A percentile compares a stretch with the other conserved stretches of the same genome.
phyloP scores from a whole-genome alignment of 805 yeast species.

The Ogataea henricii region DNA sequence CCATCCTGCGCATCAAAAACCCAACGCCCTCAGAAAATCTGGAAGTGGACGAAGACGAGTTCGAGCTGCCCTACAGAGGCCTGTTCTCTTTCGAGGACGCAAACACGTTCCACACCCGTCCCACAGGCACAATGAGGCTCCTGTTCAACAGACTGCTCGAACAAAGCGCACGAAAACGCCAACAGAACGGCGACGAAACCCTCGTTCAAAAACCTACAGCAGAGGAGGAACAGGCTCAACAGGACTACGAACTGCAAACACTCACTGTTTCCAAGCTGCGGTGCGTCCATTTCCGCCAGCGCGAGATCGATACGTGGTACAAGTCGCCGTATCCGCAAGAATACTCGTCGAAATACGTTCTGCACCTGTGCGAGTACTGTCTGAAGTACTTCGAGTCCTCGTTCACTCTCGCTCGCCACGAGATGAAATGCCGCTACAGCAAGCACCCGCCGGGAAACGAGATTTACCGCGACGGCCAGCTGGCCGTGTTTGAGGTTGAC shows the following conservation, averaged over 20 bases:
- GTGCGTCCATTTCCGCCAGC: constrained; percentile 68
- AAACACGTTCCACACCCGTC: constrained; percentile 61
- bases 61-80: constrained; percentile 69
- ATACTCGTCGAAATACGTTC: constrained; percentile 58
- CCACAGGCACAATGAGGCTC: constrained; percentile 38
- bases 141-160: constrained; percentile 44
- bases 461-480: constrained; percentile 72
- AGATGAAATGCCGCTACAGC: constrained; percentile 64
- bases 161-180: constrained; percentile 42
- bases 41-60: constrained; percentile 39
- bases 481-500: constrained; percentile 88
- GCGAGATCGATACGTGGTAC: constrained; percentile 88
- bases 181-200: constrained; percentile 38
- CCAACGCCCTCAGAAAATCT: constrained; percentile 14
- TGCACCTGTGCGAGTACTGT: constrained; percentile 84
- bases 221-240: constrained; percentile 28
- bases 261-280: constrained; percentile 47
- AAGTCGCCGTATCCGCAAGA: constrained; percentile 92
- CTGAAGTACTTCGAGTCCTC: constrained; percentile 75
- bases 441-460: constrained; percentile 89
- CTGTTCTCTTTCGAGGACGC: constrained; percentile 59
- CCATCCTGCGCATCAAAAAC: constrained; percentile 14
- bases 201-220: constrained; percentile 22
- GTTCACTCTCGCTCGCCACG: constrained; percentile 68
- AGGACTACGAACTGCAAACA: constrained; percentile 27